A percentile compares a stretch with the other conserved stretches of the same genome.
Conservation (phyloP, 2,329 filamentous ascomycete genomes). For the Catunica adiposa region DNA sequence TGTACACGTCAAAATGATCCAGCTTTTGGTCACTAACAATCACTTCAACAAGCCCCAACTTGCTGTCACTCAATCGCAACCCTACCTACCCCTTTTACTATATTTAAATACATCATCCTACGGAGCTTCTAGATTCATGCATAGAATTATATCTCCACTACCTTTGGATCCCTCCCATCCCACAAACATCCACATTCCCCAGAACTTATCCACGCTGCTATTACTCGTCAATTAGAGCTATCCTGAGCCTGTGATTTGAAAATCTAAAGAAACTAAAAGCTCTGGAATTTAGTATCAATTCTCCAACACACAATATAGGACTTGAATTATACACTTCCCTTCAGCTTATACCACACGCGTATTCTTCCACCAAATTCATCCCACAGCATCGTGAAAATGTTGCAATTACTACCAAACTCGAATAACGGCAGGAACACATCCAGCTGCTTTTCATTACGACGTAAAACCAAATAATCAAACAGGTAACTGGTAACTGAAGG, state of each 20-base stretch:
- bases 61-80: no score
- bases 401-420: neutral
- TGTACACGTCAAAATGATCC: no score
- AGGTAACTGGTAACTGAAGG: no score
- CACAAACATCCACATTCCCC: neutral
- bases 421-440: neutral
- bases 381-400: neutral
- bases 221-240: neutral
- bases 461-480: neutral
- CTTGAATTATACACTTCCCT: no score
- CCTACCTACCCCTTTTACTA: no score
- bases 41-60: no score
- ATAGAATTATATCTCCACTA: neutral
- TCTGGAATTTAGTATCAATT: no score
- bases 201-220: neutral
- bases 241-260: no score
- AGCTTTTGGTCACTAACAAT: no score
- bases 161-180: neutral
- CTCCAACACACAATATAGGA: no score
- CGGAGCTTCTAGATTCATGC: slow-evolving; percentile 6
- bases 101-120: no score
- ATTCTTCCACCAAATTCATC: neutral
- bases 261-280: no score
- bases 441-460: neutral
- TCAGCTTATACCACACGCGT: neutral